These are phyloP conservation scores for Immersiporthe knoxdaviesiana DNA, from an alignment of 2,329 filamentous ascomycete species.

Conservation along the genomic window DNA sequence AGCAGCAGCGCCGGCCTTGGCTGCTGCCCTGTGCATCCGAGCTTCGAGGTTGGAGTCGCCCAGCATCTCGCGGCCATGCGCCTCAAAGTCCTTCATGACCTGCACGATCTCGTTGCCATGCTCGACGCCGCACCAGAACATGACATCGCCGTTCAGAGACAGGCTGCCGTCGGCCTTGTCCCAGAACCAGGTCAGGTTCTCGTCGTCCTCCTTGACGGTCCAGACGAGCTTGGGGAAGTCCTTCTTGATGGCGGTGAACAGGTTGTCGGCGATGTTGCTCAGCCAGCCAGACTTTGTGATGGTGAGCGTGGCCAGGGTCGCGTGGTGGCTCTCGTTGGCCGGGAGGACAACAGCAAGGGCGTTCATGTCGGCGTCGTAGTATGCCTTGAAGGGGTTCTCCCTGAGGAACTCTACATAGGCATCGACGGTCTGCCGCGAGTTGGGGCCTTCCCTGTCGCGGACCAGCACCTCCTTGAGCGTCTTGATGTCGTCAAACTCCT, in stretches of 20 bases:
- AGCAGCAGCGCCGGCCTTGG: constrained; percentile 51
- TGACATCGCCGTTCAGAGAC: constrained; percentile 80
- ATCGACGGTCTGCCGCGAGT: constrained; percentile 82
- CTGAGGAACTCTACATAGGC: constrained; percentile 81
- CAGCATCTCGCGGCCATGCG: constrained; percentile 83
- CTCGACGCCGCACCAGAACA: constrained; percentile 95
- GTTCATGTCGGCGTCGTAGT: constrained; percentile 93
- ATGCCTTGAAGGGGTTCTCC: constrained; percentile 82
- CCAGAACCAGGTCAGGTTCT: constrained; percentile 98
- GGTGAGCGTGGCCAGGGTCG: constrained; percentile 86
- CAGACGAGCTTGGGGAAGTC: constrained; percentile 89
- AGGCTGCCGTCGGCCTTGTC: constrained; percentile 95
- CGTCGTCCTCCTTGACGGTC: constrained; percentile 95
- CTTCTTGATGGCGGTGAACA: constrained; percentile 91
- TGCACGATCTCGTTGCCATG: constrained; percentile 79
- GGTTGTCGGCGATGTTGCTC: constrained; percentile 92
- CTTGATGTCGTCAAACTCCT: constrained; percentile 74
- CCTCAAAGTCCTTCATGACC: constrained; percentile 82
- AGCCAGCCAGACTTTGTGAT: constrained; percentile 96
- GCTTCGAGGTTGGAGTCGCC: constrained; percentile 87
- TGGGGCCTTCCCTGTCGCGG: constrained; percentile 78
- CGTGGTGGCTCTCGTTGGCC: constrained; percentile 65
- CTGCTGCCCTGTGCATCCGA: constrained; percentile 78
- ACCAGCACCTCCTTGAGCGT: constrained; percentile 82
- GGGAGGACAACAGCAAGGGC: constrained; percentile 88